Percentiles rank a stretch among this genome's conserved stretches.
Evolutionary conservation across 306 rosid species (phyloP).

Genomic region (Fragaria nilgerrensis): DNA sequence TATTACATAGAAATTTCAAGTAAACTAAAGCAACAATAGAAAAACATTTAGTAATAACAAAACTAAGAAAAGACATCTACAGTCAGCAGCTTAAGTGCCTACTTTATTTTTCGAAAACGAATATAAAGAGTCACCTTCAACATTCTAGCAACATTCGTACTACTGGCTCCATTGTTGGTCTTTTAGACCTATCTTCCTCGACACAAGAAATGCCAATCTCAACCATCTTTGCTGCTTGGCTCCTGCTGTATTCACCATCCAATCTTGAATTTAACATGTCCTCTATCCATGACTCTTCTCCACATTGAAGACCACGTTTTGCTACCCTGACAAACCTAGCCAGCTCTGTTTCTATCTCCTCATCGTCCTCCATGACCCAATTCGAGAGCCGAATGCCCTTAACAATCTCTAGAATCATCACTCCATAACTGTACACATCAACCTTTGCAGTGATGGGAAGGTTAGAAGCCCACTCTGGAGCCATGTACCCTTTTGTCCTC

Average conservation of each 20-base stretch:
- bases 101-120: too few species aligned
- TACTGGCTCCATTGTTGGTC: slow-evolving; percentile 7
- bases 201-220: slow-evolving; percentile 12
- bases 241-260: not conserved
- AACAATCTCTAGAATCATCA: slow-evolving; percentile 52
- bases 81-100: not conserved
- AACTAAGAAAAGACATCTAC: not conserved
- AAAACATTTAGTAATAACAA: not conserved
- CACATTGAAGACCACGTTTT: not conserved
- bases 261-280: not conserved
- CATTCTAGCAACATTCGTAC: not conserved
- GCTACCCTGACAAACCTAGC: not conserved
- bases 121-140: not conserved
- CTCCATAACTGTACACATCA: slow-evolving; percentile 56
- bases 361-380: not conserved
- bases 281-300: slow-evolving; percentile 9
- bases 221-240: slow-evolving; percentile 9
- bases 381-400: slow-evolving; percentile 3
- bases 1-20: too few species aligned
- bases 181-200: slow-evolving; percentile 8
- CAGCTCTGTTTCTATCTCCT: not conserved
- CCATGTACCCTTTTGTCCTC: slow-evolving; percentile 60
- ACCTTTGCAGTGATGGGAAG: slow-evolving; percentile 48
- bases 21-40: not conserved
- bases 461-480: slow-evolving; percentile 60